phyloP scores from a whole-genome alignment of 768 basidiomycete species.

The Termitomyces sp. region DNA sequence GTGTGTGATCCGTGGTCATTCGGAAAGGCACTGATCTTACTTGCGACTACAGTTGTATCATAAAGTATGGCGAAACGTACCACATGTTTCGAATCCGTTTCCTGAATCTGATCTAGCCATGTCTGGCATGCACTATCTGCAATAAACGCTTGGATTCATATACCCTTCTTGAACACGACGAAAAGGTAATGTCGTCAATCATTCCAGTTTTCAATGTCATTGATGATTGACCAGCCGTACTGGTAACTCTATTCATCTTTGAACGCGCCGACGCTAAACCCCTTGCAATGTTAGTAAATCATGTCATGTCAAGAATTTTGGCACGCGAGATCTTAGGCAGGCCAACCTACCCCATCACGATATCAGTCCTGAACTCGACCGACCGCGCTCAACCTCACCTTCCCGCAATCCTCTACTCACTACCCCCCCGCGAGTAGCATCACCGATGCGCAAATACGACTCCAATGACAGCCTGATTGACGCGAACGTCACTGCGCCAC shows the following conservation, averaged over 20 bases:
- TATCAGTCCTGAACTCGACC: constrained; percentile 21
- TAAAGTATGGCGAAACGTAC: constrained; percentile 39
- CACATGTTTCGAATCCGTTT: neutral
- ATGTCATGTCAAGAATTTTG: constrained; percentile 78
- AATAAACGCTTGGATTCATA: constrained; percentile 74
- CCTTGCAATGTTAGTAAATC: constrained; percentile 50
- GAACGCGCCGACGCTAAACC: neutral
- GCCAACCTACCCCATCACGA: constrained; percentile 57
- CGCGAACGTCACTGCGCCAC: neutral
- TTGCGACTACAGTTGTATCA: constrained; percentile 58
- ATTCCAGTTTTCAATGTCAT: neutral
- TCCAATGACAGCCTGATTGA: constrained; percentile 1
- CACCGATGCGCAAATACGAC: constrained; percentile 19
- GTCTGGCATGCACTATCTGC: constrained; percentile 73
- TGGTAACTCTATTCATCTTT: constrained; percentile 28
- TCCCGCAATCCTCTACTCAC: constrained; percentile 15
- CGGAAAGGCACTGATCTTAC: neutral
- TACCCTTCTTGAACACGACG: constrained; percentile 76
- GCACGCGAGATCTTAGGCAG: constrained; percentile 66
- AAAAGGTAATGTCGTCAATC: constrained; percentile 46
- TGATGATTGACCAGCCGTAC: constrained; percentile 33
- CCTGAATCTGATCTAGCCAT: constrained; percentile 44
- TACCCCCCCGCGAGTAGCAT: constrained; percentile 23
- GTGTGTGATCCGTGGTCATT: constrained; percentile 33
- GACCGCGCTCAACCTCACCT: constrained; percentile 13